Conservation (phyloP, 2,329 filamentous ascomycete genomes). For the Orbilia oligospora region DNA sequence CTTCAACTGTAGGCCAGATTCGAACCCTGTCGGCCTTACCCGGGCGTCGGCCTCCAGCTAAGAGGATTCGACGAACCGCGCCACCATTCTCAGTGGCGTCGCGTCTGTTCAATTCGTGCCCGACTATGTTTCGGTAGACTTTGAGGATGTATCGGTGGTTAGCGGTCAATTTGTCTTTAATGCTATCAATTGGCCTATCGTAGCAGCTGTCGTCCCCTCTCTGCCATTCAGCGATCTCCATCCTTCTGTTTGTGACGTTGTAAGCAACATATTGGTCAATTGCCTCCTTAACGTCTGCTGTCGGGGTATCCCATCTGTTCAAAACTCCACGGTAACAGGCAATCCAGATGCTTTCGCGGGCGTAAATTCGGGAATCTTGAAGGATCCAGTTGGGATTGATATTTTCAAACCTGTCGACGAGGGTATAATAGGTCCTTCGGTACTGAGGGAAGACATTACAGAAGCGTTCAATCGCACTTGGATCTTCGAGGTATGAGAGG, state of each 20-base stretch:
- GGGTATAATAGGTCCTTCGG: not conserved
- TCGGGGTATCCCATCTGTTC: conserved; percentile 15
- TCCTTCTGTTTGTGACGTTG: not conserved
- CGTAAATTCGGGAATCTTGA: not conserved
- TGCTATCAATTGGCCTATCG: not conserved
- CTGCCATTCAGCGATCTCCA: not conserved
- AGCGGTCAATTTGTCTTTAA: conserved; percentile 34
- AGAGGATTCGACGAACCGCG: not conserved
- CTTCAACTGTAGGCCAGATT: not conserved
- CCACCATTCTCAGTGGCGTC: not conserved
- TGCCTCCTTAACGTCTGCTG: conserved; percentile 8
- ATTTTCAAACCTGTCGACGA: not conserved
- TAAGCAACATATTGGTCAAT: conserved; percentile 32
- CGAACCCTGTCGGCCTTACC: not conserved
- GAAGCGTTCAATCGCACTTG: not conserved
- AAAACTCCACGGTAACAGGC: conserved; percentile 19
- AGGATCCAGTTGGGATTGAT: not conserved
- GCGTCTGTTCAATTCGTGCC: conserved; percentile 8
- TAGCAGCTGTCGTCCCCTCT: conserved; percentile 9
- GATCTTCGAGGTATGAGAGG: not conserved
- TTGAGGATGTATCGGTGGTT: conserved; percentile 38
- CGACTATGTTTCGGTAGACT: not conserved
- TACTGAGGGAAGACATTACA: conserved; percentile 2
- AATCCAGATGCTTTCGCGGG: conserved; percentile 36
- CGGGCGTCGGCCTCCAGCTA: not conserved